These are phyloP conservation scores for Dothideomycetes sp. DNA, from an alignment of 2,329 filamentous ascomycete genomes.

Conservation along the genomic window DNA sequence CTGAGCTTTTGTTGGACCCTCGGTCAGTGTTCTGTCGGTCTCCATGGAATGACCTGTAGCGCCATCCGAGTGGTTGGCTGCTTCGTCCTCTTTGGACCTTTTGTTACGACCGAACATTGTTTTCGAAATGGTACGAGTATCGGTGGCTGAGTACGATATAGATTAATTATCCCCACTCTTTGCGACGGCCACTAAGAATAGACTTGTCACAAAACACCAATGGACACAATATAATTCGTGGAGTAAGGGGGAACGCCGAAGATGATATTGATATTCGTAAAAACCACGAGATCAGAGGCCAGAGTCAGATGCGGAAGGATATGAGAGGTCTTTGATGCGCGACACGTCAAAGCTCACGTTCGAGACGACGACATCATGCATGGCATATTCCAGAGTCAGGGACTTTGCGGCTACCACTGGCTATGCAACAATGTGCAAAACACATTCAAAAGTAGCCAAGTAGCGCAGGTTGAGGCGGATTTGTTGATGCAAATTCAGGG, in stretches of 20 bases:
- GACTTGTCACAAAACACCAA: no score
- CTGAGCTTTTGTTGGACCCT: conserved; percentile 23
- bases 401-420: no score
- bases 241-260: no score
- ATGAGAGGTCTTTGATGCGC: neutral
- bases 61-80: conserved; percentile 1
- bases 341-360: neutral
- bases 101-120: conserved; percentile 22
- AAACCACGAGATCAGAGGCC: no score
- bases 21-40: conserved; percentile 17
- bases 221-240: no score
- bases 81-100: conserved; percentile 4
- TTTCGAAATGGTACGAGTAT: no score
- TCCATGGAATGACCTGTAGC: conserved; percentile 7
- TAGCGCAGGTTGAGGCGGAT: neutral
- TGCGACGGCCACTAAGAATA: no score
- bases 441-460: no score
- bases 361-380: neutral
- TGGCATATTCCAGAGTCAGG: no score
- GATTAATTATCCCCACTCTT: no score
- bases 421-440: neutral
- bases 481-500: neutral
- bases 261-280: no score
- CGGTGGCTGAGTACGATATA: no score
- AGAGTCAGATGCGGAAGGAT: neutral